Base-by-base conservation (phyloP, 768 basidiomycete genomes). In the Pleurotus giganteus region DNA sequence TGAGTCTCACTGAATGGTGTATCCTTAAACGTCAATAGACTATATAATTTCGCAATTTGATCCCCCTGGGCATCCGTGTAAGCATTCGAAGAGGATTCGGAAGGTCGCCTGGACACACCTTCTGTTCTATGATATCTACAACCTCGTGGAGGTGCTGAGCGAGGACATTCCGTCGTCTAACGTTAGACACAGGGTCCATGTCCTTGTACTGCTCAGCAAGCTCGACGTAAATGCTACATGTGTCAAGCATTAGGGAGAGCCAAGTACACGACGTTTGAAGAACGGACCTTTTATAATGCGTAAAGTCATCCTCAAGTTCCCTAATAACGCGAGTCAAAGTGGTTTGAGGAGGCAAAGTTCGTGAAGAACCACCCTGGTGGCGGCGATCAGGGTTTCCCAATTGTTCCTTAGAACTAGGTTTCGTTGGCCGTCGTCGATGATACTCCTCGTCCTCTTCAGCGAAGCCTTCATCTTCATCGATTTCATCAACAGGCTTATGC, bases 271-370 rank as follows among this genome's bases (percentile, higher is more conserved):
- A 37, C 32, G 43, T 44, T 55, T 15, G 31, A 28, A 5, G 17
- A 21, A 74, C 85, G 26, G 60, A 98, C 97, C 88, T 85, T 71
- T 93, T 97, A 69, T 95, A 96, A 71, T 94, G 92, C 31, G 83
- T 83, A 64, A 98, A 98, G 65, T 99, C 96, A 57, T 94, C 94
- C 66, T 98, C 96, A 6, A 99, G 75, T 69, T 96, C 93, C 57
- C 88, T 68, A 27, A 98, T 73, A 9, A 97, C 92, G 3, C 89
- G 77, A 26, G 85, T 79, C 3, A 97, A 79, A 11, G 96, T 83
- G 0, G 94, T 94, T 69, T 98, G 95, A 21, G 93, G 89, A 1
- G 93, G 94, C 5, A 91, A 61, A 46, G 75, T 76, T 37, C 71
- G 67, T 58, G 64, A 69, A 41, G 5, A 70, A 74, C 39, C 57